A percentile compares a stretch with the other conserved stretches of the same genome.
phyloP scores from a whole-genome alignment of 352 stramenopile species.

The Globisporangium radiosum region DNA sequence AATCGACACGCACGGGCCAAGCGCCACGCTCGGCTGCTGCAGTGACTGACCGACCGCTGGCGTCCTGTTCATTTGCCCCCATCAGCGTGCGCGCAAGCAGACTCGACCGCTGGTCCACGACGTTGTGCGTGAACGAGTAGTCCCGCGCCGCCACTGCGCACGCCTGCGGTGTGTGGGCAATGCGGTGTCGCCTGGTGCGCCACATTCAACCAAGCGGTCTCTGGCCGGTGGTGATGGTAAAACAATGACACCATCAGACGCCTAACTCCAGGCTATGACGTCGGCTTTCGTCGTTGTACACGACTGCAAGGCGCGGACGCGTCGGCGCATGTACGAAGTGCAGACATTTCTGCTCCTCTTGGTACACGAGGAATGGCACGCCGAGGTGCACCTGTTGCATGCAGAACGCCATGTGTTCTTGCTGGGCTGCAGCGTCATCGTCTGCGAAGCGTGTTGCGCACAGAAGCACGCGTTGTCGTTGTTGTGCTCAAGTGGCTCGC shows the following conservation, averaged over 20 bases:
- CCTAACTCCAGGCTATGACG: neutral
- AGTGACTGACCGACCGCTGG: neutral
- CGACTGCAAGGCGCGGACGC: neutral
- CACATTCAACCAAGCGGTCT: too few relatives aligned
- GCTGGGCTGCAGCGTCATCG: neutral
- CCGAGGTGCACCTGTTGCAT: neutral
- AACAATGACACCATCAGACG: neutral
- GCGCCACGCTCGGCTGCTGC: neutral
- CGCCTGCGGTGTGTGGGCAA: neutral
- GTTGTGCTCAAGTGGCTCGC: too few relatives aligned
- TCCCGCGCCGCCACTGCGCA: neutral
- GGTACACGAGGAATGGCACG: neutral
- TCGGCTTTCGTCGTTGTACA: neutral
- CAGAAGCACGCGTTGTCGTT: neutral
- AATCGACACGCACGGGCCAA: neutral
- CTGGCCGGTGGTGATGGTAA: too few relatives aligned
- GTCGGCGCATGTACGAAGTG: neutral
- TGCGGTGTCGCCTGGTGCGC: neutral
- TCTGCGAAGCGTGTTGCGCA: neutral
- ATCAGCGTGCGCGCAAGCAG: too few relatives aligned
- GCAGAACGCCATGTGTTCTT: neutral
- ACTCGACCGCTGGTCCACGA: neutral
- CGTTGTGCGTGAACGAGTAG: conserved; percentile 1
- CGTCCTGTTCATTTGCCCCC: neutral
- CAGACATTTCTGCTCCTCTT: neutral